A percentile compares a stretch with the other conserved stretches of the same genome.
Evolutionary conservation across 2,329 filamentous ascomycete genomes (phyloP).

Genomic region (Mollisiaceae sp.): DNA sequence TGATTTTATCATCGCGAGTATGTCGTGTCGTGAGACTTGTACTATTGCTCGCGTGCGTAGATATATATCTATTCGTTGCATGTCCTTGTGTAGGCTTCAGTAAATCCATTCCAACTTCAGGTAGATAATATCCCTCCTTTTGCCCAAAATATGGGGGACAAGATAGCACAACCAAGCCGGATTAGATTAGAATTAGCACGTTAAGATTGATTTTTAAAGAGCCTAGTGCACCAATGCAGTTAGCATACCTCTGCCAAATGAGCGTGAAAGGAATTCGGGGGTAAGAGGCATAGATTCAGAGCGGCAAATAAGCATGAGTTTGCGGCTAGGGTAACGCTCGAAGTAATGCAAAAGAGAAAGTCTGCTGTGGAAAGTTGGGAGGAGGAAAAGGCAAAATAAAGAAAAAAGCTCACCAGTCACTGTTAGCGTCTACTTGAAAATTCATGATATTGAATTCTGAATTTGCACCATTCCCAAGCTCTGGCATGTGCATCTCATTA

Average conservation of each 20-base stretch:
- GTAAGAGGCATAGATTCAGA: not conserved
- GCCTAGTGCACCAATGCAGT: slow-evolving; percentile 77
- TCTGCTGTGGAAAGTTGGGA: not conserved
- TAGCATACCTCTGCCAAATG: slow-evolving; percentile 53
- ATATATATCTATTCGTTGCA: no score
- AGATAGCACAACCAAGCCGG: no score
- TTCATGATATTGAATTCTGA: slow-evolving; percentile 77
- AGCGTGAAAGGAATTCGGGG: not conserved
- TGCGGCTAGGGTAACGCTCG: no score
- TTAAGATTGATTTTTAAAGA: slow-evolving; percentile 60
- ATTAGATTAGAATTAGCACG: not conserved
- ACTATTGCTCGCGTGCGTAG: no score
- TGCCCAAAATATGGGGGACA: no score
- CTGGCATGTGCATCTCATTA: slow-evolving; percentile 40
- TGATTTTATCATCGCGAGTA: no score
- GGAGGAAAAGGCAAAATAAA: not conserved
- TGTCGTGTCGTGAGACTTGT: no score
- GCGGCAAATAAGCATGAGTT: no score
- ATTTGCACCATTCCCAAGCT: slow-evolving; percentile 45
- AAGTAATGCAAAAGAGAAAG: not conserved
- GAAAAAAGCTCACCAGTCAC: no score
- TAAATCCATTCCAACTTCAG: no score
- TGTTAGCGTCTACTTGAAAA: slow-evolving; percentile 56
- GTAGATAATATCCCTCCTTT: no score
- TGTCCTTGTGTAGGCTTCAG: no score